Evolutionary conservation across 2,329 filamentous ascomycete species (phyloP).

Genomic region (Arthrobotrys sphaeroides): DNA sequence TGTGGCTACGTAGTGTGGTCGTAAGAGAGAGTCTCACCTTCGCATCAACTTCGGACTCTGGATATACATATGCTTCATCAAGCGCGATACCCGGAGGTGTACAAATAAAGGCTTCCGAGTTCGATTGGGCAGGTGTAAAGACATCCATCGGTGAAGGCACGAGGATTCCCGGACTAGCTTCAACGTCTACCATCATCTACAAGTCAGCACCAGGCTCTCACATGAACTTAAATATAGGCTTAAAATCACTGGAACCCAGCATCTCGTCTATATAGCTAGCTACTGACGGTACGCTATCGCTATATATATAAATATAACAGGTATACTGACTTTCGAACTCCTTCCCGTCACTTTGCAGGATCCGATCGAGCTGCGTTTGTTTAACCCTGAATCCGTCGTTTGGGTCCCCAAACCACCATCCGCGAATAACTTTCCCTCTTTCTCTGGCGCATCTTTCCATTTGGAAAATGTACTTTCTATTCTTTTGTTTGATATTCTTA

Average conservation of each 20-base stretch:
- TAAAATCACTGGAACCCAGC: not conserved
- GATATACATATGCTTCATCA: not conserved
- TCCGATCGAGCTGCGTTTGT: conserved; percentile 1
- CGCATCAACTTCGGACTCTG: too few relatives aligned
- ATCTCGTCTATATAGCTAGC: not conserved
- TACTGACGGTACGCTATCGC: not conserved
- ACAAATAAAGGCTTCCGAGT: not conserved
- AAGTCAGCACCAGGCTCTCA: too few relatives aligned
- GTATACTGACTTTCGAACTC: conserved; percentile 7
- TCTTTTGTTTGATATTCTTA: conserved; percentile 4
- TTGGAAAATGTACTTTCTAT: conserved; percentile 24
- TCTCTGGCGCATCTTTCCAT: not conserved
- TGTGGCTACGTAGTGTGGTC: too few relatives aligned
- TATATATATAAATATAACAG: not conserved
- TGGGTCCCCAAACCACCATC: not conserved
- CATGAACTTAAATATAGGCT: not conserved
- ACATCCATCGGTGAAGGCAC: not conserved
- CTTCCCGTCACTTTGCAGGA: conserved; percentile 9
- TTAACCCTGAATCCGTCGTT: not conserved
- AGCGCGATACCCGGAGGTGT: not conserved
- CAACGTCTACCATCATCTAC: not conserved
- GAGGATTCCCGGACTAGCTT: conserved; percentile 15
- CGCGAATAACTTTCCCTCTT: not conserved
- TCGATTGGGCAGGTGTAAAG: not conserved
- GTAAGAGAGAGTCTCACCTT: too few relatives aligned